phyloP scores from a whole-genome alignment of 2,329 filamentous ascomycete species.

The Ambrosiella beaveri region DNA sequence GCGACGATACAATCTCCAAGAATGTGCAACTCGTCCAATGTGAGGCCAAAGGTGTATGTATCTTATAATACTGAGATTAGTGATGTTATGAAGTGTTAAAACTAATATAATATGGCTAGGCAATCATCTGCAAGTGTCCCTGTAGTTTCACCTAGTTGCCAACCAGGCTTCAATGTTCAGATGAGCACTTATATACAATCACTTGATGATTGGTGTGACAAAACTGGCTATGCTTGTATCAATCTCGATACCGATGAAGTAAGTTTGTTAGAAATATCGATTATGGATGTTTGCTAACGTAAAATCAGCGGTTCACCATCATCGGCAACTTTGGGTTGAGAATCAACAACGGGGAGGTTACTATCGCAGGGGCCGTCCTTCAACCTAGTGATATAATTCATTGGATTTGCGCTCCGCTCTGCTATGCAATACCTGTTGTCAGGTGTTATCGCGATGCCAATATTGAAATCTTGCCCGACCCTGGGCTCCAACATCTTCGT shows the following conservation, averaged over 20 bases:
- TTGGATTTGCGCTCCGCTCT: slow-evolving; percentile 49
- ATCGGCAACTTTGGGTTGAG: slow-evolving; percentile 52
- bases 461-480: slow-evolving; percentile 39
- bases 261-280: slow-evolving; percentile 7
- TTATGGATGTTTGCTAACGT: neutral
- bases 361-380: slow-evolving; percentile 47
- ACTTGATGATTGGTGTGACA: slow-evolving; percentile 3
- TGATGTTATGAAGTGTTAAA: neutral
- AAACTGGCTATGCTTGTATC: slow-evolving; percentile 24
- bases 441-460: slow-evolving; percentile 31
- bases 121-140: neutral
- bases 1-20: neutral
- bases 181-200: slow-evolving; percentile 10
- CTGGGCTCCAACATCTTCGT: slow-evolving; percentile 30
- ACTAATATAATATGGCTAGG: neutral
- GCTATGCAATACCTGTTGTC: slow-evolving; percentile 53
- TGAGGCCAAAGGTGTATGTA: neutral
- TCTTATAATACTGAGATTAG: neutral
- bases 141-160: neutral
- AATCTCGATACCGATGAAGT: slow-evolving; percentile 34
- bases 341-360: slow-evolving; percentile 43
- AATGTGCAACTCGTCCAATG: neutral
- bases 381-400: slow-evolving; percentile 27
- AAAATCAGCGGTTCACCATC: slow-evolving; percentile 38
- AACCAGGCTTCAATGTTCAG: slow-evolving; percentile 4